Conservation (phyloP, 169 alveolate genomes). For the Blepharisma undulans region DNA sequence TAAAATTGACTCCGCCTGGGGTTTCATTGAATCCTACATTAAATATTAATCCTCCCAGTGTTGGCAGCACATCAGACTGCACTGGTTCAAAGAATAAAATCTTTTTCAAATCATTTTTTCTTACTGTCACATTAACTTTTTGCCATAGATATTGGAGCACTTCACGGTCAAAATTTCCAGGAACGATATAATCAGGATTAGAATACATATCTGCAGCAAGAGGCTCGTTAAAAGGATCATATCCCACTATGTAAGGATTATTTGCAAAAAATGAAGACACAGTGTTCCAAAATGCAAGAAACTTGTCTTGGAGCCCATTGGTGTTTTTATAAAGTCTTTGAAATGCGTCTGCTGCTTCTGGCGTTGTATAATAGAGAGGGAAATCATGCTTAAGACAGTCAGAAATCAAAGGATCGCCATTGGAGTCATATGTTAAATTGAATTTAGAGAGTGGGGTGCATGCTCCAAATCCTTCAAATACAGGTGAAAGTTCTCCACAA, state of each 20-base stretch:
- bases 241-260: slow-evolving; percentile 62
- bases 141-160: slow-evolving; percentile 45
- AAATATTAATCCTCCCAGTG: slow-evolving; percentile 19
- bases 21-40: slow-evolving; percentile 61
- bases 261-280: slow-evolving; percentile 47
- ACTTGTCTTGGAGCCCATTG: slow-evolving; percentile 66
- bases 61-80: slow-evolving; percentile 41
- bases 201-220: slow-evolving; percentile 53
- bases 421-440: slow-evolving; percentile 44
- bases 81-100: slow-evolving; percentile 63
- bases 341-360: slow-evolving; percentile 59
- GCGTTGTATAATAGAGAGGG: slow-evolving; percentile 57
- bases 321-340: slow-evolving; percentile 59
- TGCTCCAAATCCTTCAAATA: slow-evolving; percentile 32
- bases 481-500: slow-evolving; percentile 23
- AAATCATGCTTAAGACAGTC: slow-evolving; percentile 52
- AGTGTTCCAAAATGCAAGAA: slow-evolving; percentile 69
- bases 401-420: slow-evolving; percentile 59
- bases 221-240: slow-evolving; percentile 81
- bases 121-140: slow-evolving; percentile 38
- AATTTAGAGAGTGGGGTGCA: slow-evolving; percentile 48
- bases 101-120: slow-evolving; percentile 45
- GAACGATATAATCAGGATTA: slow-evolving; percentile 41
- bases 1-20: slow-evolving; percentile 58
- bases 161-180: slow-evolving; percentile 46